phyloP scores from a whole-genome alignment of 371 early-diverging fungal genomes.

The Apophysomyces elegans region DNA sequence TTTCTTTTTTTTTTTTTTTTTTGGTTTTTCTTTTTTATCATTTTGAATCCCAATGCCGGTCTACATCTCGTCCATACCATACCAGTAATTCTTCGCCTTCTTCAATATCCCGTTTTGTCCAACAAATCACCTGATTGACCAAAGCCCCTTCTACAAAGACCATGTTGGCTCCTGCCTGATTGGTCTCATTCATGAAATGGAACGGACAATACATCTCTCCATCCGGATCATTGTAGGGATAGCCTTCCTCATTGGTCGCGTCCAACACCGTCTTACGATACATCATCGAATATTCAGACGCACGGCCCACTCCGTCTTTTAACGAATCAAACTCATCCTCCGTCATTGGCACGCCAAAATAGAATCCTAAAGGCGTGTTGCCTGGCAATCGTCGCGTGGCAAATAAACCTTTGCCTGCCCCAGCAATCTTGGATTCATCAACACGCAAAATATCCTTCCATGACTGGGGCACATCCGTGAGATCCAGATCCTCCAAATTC shows the following conservation, averaged over 20 bases:
- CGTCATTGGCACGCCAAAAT: constrained; percentile 93
- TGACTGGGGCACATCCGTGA: constrained; percentile 30
- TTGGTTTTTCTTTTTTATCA: background rate
- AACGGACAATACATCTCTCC: constrained; percentile 78
- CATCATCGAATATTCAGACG: constrained; percentile 73
- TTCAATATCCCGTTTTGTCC: constrained; percentile 67
- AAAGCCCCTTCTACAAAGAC: constrained; percentile 72
- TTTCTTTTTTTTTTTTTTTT: background rate
- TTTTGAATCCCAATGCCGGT: constrained; percentile 38
- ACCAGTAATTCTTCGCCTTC: constrained; percentile 77
- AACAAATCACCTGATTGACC: constrained; percentile 82
- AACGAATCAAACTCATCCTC: constrained; percentile 86
- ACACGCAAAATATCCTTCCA: constrained; percentile 56
- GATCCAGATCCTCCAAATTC: constrained; percentile 19
- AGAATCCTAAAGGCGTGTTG: constrained; percentile 81
- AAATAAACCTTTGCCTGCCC: constrained; percentile 75
- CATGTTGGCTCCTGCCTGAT: constrained; percentile 58
- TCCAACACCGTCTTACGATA: constrained; percentile 66
- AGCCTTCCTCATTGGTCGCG: constrained; percentile 72
- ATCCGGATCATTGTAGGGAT: constrained; percentile 63
- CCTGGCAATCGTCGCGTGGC: constrained; percentile 74
- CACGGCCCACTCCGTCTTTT: constrained; percentile 79
- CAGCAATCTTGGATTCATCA: constrained; percentile 28
- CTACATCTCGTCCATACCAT: constrained; percentile 67
- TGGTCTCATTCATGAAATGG: constrained; percentile 83